Percentiles rank a stretch among this genome's conserved stretches.
These are phyloP conservation scores for Huntiella abstrusa DNA, from an alignment of 2,329 filamentous ascomycete species.

Conservation along the genomic window DNA sequence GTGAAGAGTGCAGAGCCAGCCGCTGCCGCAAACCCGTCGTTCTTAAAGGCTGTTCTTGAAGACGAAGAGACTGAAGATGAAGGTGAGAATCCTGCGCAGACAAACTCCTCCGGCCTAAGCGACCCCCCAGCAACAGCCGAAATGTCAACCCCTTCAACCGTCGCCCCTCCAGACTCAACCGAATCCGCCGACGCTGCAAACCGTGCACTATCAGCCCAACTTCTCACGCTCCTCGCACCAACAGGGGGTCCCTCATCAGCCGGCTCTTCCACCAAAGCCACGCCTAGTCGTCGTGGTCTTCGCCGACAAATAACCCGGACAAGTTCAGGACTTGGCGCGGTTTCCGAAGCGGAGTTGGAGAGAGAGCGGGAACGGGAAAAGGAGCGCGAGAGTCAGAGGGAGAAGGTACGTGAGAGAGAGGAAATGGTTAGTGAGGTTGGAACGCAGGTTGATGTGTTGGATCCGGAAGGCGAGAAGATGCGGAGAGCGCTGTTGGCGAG, in stretches of 20 bases:
- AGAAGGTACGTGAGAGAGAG: slow-evolving; percentile 11
- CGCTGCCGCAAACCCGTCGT: background rate
- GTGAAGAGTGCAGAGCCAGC: too few relatives aligned
- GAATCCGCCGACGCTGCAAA: slow-evolving; percentile 20
- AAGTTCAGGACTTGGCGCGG: background rate
- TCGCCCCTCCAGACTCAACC: background rate
- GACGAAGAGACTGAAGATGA: slow-evolving; percentile 2
- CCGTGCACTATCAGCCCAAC: slow-evolving; percentile 19
- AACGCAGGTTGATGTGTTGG: slow-evolving; percentile 36
- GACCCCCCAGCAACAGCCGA: too few relatives aligned
- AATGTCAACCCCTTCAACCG: too few relatives aligned
- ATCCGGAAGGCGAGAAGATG: slow-evolving; percentile 27
- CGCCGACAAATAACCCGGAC: slow-evolving; percentile 11
- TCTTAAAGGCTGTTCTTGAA: slow-evolving; percentile 6
- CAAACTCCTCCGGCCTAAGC: background rate
- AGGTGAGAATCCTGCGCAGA: background rate
- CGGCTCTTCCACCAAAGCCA: background rate
- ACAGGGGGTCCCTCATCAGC: background rate
- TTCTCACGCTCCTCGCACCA: slow-evolving; percentile 1
- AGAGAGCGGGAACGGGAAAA: background rate
- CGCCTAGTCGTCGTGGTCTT: too few relatives aligned
- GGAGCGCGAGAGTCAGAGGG: background rate
- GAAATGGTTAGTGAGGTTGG: slow-evolving; percentile 21
- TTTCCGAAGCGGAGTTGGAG: background rate
- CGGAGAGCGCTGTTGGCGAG: slow-evolving; percentile 27